Conservation (phyloP, 495 filamentous ascomycete genomes). For the Aspergillus ostianus region DNA sequence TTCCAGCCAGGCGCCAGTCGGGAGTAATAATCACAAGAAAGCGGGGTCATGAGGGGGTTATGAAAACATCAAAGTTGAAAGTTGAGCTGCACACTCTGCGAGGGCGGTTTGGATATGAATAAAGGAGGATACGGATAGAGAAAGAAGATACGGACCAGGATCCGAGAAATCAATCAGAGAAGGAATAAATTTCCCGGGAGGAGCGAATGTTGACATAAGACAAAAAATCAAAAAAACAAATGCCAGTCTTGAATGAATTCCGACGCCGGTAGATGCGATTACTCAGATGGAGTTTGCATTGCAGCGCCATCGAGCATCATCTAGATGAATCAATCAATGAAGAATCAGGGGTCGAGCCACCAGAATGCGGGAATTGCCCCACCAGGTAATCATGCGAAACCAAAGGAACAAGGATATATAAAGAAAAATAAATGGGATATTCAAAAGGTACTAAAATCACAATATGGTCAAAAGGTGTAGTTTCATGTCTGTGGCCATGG, state of each 20-base stretch:
- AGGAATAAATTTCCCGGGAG: background rate
- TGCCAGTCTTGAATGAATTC: background rate
- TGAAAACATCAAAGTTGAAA: background rate
- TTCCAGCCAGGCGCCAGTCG: conserved; percentile 1
- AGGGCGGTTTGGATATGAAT: background rate
- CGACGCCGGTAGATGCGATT: background rate
- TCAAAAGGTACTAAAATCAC: background rate
- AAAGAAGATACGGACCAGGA: background rate
- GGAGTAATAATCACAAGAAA: background rate
- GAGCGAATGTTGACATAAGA: background rate
- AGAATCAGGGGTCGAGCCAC: background rate
- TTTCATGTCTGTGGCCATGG: background rate
- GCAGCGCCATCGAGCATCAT: background rate
- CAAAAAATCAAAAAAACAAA: background rate
- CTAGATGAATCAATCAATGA: background rate
- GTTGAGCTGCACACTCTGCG: background rate
- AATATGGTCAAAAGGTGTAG: background rate
- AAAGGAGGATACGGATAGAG: background rate
- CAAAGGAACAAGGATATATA: background rate
- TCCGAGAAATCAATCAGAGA: background rate
- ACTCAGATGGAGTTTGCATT: background rate
- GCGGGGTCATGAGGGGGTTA: background rate
- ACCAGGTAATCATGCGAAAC: background rate
- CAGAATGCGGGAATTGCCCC: too few species aligned
- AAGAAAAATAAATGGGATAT: too few species aligned